phyloP scores from a whole-genome alignment of 208 protist genomes.

The Crithidia mellificae region DNA sequence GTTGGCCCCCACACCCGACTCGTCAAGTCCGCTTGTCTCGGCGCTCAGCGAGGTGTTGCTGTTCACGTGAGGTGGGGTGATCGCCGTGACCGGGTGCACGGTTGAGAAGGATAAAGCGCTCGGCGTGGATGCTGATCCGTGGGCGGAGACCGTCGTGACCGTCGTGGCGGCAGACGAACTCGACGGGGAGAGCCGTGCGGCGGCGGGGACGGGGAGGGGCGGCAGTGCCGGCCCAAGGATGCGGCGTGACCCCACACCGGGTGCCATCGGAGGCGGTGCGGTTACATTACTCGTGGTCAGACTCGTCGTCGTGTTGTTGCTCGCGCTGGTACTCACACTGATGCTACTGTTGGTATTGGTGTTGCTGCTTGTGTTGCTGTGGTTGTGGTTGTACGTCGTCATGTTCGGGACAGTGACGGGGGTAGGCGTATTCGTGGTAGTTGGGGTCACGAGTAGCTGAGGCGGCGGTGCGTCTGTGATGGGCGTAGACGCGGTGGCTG shows the following conservation, averaged over 20 bases:
- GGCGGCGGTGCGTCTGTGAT: no score
- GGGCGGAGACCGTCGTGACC: not conserved
- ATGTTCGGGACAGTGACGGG: not conserved
- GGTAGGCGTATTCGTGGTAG: no score
- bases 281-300: not conserved
- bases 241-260: not conserved
- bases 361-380: no score
- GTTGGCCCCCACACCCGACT: not conserved
- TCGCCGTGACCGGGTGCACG: conserved; percentile 1
- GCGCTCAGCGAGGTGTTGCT: conserved; percentile 4
- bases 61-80: not conserved
- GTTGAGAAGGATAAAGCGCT: not conserved
- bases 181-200: not conserved
- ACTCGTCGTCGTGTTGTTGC: not conserved
- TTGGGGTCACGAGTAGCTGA: no score
- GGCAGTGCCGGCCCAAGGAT: not conserved
- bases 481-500: no score
- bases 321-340: no score
- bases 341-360: not conserved
- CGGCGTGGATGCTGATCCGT: not conserved
- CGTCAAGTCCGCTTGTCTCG: not conserved
- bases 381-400: no score
- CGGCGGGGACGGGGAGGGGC: conserved; percentile 1
- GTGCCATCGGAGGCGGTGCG: no score
- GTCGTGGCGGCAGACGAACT: not conserved